phyloP scores from a whole-genome alignment of 164 flowering plant genomes.

The Aristolochia californica region DNA sequence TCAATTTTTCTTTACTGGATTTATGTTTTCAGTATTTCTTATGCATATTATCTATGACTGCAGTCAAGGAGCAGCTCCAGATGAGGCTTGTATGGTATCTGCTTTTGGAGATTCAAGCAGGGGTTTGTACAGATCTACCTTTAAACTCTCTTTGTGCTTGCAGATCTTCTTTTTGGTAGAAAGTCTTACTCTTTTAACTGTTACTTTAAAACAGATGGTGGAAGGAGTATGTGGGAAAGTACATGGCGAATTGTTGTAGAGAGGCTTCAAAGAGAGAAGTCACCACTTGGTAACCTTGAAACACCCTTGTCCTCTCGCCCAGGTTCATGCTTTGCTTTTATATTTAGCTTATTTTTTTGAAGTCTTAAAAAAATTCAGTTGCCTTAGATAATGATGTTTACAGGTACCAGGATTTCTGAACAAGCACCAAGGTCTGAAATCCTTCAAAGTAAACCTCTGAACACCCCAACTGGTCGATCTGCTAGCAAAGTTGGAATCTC shows the following conservation, averaged over 20 bases:
- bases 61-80: constrained; percentile 87
- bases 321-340: constrained; percentile 28
- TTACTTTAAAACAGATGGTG: constrained; percentile 51
- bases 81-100: constrained; percentile 81
- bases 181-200: not conserved
- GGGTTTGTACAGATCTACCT: constrained; percentile 5
- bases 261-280: constrained; percentile 46
- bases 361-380: not conserved
- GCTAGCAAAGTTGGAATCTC: constrained; percentile 37
- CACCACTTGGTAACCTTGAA: constrained; percentile 29
- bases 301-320: constrained; percentile 44
- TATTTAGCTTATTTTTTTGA: not conserved
- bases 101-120: constrained; percentile 86
- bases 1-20: not conserved
- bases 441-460: constrained; percentile 29
- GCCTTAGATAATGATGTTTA: constrained; percentile 9
- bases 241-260: constrained; percentile 59
- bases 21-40: not conserved
- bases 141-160: not conserved
- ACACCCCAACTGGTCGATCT: constrained; percentile 36
- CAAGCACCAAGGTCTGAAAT: constrained; percentile 29
- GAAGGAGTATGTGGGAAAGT: constrained; percentile 69
- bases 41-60: constrained; percentile 9
- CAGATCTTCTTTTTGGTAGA: not conserved
- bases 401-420: constrained; percentile 46